These are phyloP conservation scores for Golubevia sp. DNA, from an alignment of 1,284 basidiomycete genomes.

Conservation along the genomic window DNA sequence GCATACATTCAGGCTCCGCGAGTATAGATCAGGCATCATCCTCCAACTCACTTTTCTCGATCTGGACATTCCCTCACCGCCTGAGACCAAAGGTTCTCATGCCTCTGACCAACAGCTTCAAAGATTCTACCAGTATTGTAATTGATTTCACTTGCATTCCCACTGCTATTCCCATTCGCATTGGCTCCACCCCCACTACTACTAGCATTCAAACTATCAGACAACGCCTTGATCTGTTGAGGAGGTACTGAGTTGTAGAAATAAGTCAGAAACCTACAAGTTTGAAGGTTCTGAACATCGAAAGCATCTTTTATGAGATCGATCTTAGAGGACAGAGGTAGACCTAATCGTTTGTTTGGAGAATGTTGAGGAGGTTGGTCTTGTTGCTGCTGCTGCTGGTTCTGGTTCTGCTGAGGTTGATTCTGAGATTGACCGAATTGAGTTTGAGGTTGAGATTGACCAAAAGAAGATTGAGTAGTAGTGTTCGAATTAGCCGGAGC, in stretches of 20 bases:
- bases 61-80: conserved; percentile 53
- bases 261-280: conserved; percentile 37
- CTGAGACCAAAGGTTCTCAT: conserved; percentile 49
- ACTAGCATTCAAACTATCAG: neutral
- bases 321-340: conserved; percentile 28
- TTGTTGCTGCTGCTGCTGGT: conserved; percentile 5
- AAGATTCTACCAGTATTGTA: conserved; percentile 24
- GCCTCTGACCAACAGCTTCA: conserved; percentile 47
- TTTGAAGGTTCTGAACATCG: conserved; percentile 43
- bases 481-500: neutral
- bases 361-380: conserved; percentile 4
- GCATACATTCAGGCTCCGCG: conserved; percentile 4
- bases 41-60: conserved; percentile 14
- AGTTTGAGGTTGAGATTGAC: conserved; percentile 1
- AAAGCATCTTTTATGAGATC: conserved; percentile 49
- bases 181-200: neutral
- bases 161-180: neutral
- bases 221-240: conserved; percentile 4
- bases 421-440: no score
- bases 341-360: conserved; percentile 41
- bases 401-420: conserved; percentile 2
- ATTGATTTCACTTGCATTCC: conserved; percentile 37
- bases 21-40: neutral
- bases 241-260: conserved; percentile 4
- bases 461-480: neutral